Evolutionary conservation across 179 eudicot genomes (phyloP).

Genomic region (Silene noctiflora): DNA sequence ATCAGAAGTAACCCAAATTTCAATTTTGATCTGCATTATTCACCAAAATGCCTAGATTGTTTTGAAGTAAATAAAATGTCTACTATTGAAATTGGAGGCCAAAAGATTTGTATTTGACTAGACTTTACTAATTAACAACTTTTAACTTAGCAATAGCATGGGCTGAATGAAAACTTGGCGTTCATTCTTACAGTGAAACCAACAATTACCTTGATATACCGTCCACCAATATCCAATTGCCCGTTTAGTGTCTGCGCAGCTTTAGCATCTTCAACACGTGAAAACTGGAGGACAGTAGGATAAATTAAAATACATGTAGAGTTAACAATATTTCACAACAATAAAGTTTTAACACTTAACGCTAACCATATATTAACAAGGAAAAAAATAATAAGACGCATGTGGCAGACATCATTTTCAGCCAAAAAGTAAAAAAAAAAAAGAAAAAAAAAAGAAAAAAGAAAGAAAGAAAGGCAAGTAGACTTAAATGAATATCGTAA

Average conservation of each 20-base stretch:
- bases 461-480: not conserved
- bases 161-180: not conserved
- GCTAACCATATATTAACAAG: not conserved
- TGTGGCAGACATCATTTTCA: conserved; percentile 5
- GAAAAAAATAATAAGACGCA: not conserved
- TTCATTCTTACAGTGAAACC: not conserved
- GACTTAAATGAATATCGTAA: not conserved
- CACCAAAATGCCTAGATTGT: not conserved
- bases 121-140: conserved; percentile 4
- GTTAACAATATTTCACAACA: not conserved
- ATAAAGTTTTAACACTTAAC: not conserved
- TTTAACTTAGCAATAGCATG: not conserved
- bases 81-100: not conserved
- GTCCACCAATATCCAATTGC: conserved; percentile 92
- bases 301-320: not conserved
- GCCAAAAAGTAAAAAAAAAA: no score
- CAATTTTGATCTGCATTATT: not conserved
- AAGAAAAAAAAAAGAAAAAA: no score
- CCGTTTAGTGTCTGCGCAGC: conserved; percentile 76
- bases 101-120: not conserved
- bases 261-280: conserved; percentile 90
- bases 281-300: conserved; percentile 52
- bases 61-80: not conserved
- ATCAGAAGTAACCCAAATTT: conserved; percentile 2
- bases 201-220: conserved; percentile 61